A percentile compares a stretch with the other conserved stretches of the same genome.
phyloP scores from a whole-genome alignment of 306 rosid species.

The Malus domestica region DNA sequence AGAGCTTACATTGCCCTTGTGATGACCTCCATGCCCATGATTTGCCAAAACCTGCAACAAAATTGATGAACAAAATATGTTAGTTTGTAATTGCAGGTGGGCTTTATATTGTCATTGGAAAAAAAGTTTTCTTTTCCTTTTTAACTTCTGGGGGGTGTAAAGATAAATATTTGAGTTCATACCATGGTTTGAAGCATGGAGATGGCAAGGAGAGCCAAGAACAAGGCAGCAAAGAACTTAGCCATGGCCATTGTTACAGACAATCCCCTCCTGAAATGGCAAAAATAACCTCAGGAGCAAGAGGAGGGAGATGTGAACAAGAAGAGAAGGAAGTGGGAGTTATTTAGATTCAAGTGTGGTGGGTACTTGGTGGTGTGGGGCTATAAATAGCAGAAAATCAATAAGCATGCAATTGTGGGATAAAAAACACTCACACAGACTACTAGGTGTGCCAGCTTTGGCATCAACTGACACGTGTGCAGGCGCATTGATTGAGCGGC shows the following conservation, averaged over 20 bases:
- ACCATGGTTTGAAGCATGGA: conserved; percentile 69
- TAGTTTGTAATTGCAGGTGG: conserved; percentile 1
- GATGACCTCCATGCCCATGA: conserved; percentile 57
- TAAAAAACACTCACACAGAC: not conserved
- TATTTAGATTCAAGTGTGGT: not conserved
- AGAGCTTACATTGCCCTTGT: not conserved
- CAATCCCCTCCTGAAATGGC: conserved; percentile 2
- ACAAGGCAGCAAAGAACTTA: conserved; percentile 35
- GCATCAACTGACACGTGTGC: not conserved
- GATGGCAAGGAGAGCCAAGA: conserved; percentile 53
- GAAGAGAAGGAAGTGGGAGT: not conserved
- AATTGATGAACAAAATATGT: conserved; percentile 2
- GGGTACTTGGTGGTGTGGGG: not conserved
- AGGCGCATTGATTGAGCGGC: not conserved
- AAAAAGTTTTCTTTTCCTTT: not conserved
- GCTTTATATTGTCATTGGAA: not conserved
- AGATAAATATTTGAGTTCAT: not conserved
- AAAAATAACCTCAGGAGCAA: not conserved
- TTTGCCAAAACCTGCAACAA: conserved; percentile 53
- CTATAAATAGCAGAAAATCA: conserved; percentile 1
- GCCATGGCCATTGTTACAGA: conserved; percentile 40
- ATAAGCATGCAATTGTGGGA: not conserved
- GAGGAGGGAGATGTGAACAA: not conserved
- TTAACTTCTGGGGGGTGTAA: not conserved
- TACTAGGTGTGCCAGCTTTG: not conserved